A percentile compares a stretch with the other conserved stretches of the same genome.
Conservation (phyloP, 2,329 filamentous ascomycete genomes). For the Fusarium sambucinum region DNA sequence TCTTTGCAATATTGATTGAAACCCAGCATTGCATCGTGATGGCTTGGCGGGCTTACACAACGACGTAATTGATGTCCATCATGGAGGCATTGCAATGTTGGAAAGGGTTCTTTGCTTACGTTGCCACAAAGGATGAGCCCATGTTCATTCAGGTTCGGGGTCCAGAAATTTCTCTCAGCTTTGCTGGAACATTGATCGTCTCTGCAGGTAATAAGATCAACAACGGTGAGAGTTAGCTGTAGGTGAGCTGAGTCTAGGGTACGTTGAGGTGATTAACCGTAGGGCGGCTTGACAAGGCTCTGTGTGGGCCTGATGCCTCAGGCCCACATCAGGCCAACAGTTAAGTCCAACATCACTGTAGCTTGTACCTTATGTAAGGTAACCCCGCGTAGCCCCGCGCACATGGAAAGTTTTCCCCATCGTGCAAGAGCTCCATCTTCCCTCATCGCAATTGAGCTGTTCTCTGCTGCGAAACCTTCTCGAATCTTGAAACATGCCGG, state of each 20-base stretch:
- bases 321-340: too few species aligned
- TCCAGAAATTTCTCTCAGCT: background rate
- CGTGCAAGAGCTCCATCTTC: too few species aligned
- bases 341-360: too few species aligned
- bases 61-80: conserved; percentile 24
- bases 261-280: too few species aligned
- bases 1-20: conserved; percentile 13
- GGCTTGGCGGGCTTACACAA: conserved; percentile 15
- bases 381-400: too few species aligned
- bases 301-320: too few species aligned
- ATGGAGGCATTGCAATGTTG: conserved; percentile 1
- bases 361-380: too few species aligned
- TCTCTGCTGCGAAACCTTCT: too few species aligned
- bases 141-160: background rate
- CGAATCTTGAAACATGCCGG: too few species aligned
- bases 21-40: background rate
- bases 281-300: too few species aligned
- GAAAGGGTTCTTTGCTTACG: background rate
- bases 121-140: conserved; percentile 8
- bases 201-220: conserved; percentile 1
- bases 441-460: too few species aligned
- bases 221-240: conserved; percentile 1
- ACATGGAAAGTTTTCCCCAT: too few species aligned
- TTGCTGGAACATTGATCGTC: conserved; percentile 1
- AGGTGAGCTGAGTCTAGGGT: background rate